Conservation (phyloP, 805 yeast genomes). For the Candida coleopterorum region DNA sequence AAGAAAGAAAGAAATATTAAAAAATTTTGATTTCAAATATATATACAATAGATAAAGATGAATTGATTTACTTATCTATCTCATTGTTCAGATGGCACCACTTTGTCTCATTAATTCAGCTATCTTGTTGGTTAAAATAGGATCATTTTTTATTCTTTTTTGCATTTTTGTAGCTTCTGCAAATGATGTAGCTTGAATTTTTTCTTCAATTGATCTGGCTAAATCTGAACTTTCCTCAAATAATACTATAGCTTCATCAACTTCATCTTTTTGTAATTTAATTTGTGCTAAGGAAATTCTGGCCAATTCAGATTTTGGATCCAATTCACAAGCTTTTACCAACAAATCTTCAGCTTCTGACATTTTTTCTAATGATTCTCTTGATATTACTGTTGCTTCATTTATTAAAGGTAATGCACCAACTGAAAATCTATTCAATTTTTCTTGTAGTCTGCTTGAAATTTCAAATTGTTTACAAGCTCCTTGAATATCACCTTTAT, state of each 20-base stretch:
- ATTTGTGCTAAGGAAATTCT: constrained; percentile 88
- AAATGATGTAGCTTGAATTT: constrained; percentile 83
- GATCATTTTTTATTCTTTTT: constrained; percentile 68
- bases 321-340: constrained; percentile 71
- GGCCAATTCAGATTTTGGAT: constrained; percentile 87
- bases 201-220: constrained; percentile 82
- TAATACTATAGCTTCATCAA: constrained; percentile 73
- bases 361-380: constrained; percentile 44
- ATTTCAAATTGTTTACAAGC: constrained; percentile 83
- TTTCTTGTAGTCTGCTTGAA: constrained; percentile 78
- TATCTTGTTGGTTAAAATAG: constrained; percentile 57
- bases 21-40: not conserved
- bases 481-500: constrained; percentile 62
- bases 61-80: not conserved
- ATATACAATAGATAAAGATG: constrained; percentile 2
- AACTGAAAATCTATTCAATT: constrained; percentile 61
- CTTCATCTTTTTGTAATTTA: constrained; percentile 75
- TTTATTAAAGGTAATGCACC: constrained; percentile 89
- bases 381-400: constrained; percentile 71
- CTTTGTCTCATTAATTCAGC: constrained; percentile 48
- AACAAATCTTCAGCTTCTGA: constrained; percentile 61
- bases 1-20: not conserved
- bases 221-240: constrained; percentile 80
- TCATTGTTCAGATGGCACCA: constrained; percentile 10
- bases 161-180: constrained; percentile 94